Conservation (phyloP, 2,329 filamentous ascomycete species). For the Aspergillus ochraceus region DNA sequence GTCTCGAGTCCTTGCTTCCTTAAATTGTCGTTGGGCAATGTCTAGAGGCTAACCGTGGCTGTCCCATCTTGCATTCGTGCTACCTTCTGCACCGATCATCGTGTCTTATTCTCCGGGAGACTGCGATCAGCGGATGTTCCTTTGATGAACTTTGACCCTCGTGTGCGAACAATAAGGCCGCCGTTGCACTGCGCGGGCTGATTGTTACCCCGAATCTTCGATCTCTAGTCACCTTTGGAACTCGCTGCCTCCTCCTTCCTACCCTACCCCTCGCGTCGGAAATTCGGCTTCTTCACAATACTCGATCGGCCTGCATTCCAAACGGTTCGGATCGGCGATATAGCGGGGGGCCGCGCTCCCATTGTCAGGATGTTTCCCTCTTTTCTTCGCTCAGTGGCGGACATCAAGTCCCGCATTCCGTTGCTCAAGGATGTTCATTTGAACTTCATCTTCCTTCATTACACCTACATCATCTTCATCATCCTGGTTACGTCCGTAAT, state of each 20-base stretch:
- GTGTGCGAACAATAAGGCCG: not conserved
- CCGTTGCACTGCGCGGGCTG: not conserved
- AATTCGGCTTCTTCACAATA: no score
- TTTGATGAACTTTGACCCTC: not conserved
- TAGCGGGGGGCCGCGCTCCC: not conserved
- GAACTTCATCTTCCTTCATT: constrained; percentile 50
- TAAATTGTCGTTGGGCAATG: not conserved
- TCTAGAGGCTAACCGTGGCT: not conserved
- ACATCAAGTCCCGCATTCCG: constrained; percentile 37
- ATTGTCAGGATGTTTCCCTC: constrained; percentile 30
- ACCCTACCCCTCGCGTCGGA: not conserved
- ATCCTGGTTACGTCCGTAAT: constrained; percentile 74
- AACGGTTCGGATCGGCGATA: no score
- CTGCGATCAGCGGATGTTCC: not conserved
- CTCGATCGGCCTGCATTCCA: no score
- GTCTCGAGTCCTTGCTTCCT: not conserved
- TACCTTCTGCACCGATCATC: not conserved
- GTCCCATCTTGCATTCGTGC: not conserved
- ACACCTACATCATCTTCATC: constrained; percentile 77
- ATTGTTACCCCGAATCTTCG: not conserved
- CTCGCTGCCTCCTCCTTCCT: not conserved
- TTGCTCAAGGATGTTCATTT: constrained; percentile 38
- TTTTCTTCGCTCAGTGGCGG: constrained; percentile 19
- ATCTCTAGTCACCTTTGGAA: not conserved
- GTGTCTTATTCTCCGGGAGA: not conserved